phyloP scores from a whole-genome alignment of 1,139 yeast species.

The Candida albicans region DNA sequence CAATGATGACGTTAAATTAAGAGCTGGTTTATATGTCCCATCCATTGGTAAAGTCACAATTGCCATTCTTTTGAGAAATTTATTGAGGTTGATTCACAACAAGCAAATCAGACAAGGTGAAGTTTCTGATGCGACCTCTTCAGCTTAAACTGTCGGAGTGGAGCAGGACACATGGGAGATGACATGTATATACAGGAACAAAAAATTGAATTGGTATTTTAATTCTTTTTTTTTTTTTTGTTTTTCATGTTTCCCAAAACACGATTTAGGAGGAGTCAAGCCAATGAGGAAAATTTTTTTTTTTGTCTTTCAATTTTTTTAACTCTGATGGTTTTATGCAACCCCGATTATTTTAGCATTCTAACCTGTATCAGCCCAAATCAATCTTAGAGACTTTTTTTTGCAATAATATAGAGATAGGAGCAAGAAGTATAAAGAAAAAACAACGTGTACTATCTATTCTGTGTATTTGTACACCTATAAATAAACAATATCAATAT shows the following conservation, averaged over 20 bases:
- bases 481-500: neutral
- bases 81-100: constrained; percentile 77
- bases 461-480: neutral
- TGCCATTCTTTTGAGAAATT: constrained; percentile 85
- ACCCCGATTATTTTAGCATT: neutral
- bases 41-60: constrained; percentile 96
- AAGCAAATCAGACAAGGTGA: constrained; percentile 30
- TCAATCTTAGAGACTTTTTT: neutral
- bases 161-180: neutral
- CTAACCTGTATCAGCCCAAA: too few relatives aligned
- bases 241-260: too few relatives aligned
- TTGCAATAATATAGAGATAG: neutral
- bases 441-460: neutral
- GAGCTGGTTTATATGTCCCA: constrained; percentile 91
- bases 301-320: neutral
- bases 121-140: neutral
- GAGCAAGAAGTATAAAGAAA: neutral
- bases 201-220: too few relatives aligned
- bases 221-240: too few relatives aligned
- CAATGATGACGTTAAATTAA: constrained; percentile 70
- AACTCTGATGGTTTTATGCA: constrained; percentile 1
- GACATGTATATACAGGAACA: neutral
- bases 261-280: neutral
- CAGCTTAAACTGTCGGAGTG: neutral
- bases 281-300: neutral